phyloP scores from a whole-genome alignment of 176 grass and related monocot species.

The Elymus sibiricus region DNA sequence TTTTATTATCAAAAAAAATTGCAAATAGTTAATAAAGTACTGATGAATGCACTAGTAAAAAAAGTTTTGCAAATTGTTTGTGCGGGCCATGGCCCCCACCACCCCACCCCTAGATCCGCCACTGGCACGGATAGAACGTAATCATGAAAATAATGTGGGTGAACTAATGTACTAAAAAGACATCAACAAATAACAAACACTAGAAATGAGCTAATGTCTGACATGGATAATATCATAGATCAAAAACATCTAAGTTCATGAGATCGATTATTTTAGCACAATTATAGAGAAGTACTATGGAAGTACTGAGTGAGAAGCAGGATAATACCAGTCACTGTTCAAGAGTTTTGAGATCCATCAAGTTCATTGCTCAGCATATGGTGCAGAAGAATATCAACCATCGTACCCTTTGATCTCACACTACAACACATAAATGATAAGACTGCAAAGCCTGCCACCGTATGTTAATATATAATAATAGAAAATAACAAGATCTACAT shows the following conservation, averaged over 20 bases:
- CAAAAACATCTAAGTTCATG: conserved; percentile 3
- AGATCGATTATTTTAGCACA: not conserved
- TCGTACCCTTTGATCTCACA: conserved; percentile 61
- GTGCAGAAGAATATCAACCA: conserved; percentile 89
- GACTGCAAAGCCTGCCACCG: conserved; percentile 3
- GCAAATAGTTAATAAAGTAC: too few species aligned
- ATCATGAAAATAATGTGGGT: not conserved
- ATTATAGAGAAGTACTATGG: conserved; percentile 8
- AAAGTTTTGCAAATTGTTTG: too few species aligned
- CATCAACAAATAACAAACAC: not conserved
- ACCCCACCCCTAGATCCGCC: too few species aligned
- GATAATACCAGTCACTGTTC: conserved; percentile 38
- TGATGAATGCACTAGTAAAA: too few species aligned
- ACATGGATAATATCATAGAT: not conserved
- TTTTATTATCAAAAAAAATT: too few species aligned
- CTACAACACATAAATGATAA: conserved; percentile 27
- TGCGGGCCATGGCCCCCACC: too few species aligned
- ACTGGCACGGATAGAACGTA: too few species aligned
- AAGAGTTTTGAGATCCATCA: conserved; percentile 43
- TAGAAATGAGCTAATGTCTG: not conserved
- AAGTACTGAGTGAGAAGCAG: conserved; percentile 2
- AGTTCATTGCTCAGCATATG: conserved; percentile 89
- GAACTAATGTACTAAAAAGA: conserved; percentile 6
- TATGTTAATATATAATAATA: conserved; percentile 7
- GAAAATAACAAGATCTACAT: conserved; percentile 28